Percentiles rank a stretch among this genome's conserved stretches.
Evolutionary conservation across 257 asterid species (phyloP).

Genomic region (Fraxinus pennsylvanica): DNA sequence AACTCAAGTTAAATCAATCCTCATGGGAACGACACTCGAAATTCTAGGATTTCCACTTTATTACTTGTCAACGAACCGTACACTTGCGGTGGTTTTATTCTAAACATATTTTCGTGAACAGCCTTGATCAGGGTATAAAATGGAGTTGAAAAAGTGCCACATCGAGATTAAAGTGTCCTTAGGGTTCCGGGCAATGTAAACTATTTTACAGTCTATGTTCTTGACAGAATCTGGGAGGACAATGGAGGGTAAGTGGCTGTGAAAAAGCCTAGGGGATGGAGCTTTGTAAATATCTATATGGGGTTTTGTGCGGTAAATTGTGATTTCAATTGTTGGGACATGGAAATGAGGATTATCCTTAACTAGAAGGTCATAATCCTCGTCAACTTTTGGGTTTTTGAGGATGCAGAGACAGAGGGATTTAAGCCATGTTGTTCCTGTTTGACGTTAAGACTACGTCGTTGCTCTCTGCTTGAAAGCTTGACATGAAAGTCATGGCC

Average conservation of each 20-base stretch:
- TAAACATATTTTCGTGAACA: no score
- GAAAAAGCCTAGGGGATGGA: conserved; percentile 35
- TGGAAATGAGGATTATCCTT: conserved; percentile 36
- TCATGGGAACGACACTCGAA: no score
- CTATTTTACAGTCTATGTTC: conserved; percentile 33
- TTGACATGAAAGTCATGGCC: conserved; percentile 32
- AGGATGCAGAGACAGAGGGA: conserved; percentile 37
- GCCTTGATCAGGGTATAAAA: neutral
- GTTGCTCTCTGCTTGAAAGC: conserved; percentile 31
- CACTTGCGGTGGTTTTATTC: no score
- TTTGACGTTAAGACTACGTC: conserved; percentile 38
- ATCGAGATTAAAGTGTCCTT: conserved; percentile 43
- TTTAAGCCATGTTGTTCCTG: conserved; percentile 57
- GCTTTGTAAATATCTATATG: conserved; percentile 7
- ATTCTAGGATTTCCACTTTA: no score
- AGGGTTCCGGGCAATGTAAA: conserved; percentile 41
- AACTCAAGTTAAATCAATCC: no score
- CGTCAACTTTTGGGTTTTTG: neutral
- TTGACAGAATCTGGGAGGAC: conserved; percentile 35
- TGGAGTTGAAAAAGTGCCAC: conserved; percentile 41
- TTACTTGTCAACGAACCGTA: no score
- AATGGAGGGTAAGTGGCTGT: conserved; percentile 38
- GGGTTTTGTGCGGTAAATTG: conserved; percentile 25
- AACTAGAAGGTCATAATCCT: conserved; percentile 24
- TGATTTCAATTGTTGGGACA: conserved; percentile 37